Evolutionary conservation across 495 filamentous ascomycete species (phyloP).

Genomic region (Astrocystis sublimbata): DNA sequence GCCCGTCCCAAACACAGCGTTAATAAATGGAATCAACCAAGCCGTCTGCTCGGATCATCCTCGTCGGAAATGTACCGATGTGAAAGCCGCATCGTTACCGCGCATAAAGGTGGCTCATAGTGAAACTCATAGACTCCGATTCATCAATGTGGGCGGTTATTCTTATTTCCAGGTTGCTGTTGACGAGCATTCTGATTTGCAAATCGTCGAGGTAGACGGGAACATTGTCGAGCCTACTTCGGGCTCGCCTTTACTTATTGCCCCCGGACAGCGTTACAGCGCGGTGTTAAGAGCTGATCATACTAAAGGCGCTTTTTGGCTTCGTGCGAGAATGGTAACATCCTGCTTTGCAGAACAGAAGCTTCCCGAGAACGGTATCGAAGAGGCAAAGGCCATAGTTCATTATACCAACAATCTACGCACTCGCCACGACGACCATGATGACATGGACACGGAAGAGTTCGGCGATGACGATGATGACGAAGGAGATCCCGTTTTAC

Average conservation of each 20-base stretch:
- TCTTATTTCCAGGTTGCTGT: constrained; percentile 57
- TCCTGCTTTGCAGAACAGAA: constrained; percentile 54
- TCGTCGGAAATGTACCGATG: constrained; percentile 48
- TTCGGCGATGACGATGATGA: constrained; percentile 21
- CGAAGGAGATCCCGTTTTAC: constrained; percentile 23
- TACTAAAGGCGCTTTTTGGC: constrained; percentile 58
- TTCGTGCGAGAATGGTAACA: constrained; percentile 57
- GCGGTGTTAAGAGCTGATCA: constrained; percentile 61
- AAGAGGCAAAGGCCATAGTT: constrained; percentile 58
- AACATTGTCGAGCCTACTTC: constrained; percentile 59
- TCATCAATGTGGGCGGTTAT: constrained; percentile 67
- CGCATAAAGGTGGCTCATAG: constrained; percentile 46
- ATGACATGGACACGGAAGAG: constrained; percentile 39
- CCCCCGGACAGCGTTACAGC: constrained; percentile 71
- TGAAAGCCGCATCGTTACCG: constrained; percentile 42
- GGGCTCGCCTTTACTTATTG: constrained; percentile 52
- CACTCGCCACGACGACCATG: constrained; percentile 26
- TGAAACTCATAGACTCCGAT: constrained; percentile 65
- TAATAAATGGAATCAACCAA: constrained; percentile 64
- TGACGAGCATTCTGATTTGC: constrained; percentile 45
- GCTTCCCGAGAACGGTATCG: constrained; percentile 45
- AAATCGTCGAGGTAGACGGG: constrained; percentile 73
- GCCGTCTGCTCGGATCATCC: constrained; percentile 50
- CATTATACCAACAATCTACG: constrained; percentile 35
- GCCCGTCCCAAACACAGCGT: constrained; percentile 60